A percentile compares a stretch with the other conserved stretches of the same genome.
These are phyloP conservation scores for Cladosporium sp. DNA, from an alignment of 2,329 filamentous ascomycete genomes.

Conservation along the genomic window DNA sequence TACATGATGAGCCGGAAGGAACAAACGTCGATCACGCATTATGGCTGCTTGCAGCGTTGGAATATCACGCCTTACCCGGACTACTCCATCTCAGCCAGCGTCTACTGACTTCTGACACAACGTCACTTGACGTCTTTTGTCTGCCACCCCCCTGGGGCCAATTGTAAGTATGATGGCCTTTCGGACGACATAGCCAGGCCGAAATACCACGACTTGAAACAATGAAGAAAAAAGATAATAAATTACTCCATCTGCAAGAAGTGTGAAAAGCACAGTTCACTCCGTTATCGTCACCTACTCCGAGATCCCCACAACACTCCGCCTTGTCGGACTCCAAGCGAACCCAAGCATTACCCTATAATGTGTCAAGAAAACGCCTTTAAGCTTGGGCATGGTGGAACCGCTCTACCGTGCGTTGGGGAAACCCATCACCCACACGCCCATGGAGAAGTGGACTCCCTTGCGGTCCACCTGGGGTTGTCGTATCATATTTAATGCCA, in stretches of 20 bases:
- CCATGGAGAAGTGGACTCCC: constrained; percentile 14
- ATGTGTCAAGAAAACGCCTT: constrained; percentile 12
- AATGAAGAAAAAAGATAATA: neutral
- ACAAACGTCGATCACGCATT: neutral
- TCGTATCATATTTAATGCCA: neutral
- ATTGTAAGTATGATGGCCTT: neutral
- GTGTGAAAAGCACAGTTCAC: neutral
- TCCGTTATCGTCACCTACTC: neutral
- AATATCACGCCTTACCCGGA: constrained; percentile 9
- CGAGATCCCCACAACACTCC: constrained; percentile 10
- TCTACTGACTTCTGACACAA: neutral
- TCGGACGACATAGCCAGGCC: neutral
- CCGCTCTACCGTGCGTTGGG: neutral
- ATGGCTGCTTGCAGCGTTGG: neutral
- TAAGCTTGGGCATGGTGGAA: constrained; percentile 4
- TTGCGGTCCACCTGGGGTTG: constrained; percentile 8
- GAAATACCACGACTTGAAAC: neutral
- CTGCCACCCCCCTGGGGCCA: neutral
- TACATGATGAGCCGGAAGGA: constrained; percentile 12
- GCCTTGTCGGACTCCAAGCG: constrained; percentile 8
- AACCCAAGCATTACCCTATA: constrained; percentile 11
- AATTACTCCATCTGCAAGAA: neutral
- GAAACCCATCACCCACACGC: constrained; percentile 6
- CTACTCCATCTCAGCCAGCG: neutral
- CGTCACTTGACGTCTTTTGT: no score